These are phyloP conservation scores for Botrytis elliptica DNA, from an alignment of 2,329 filamentous ascomycete genomes.

Conservation along the genomic window DNA sequence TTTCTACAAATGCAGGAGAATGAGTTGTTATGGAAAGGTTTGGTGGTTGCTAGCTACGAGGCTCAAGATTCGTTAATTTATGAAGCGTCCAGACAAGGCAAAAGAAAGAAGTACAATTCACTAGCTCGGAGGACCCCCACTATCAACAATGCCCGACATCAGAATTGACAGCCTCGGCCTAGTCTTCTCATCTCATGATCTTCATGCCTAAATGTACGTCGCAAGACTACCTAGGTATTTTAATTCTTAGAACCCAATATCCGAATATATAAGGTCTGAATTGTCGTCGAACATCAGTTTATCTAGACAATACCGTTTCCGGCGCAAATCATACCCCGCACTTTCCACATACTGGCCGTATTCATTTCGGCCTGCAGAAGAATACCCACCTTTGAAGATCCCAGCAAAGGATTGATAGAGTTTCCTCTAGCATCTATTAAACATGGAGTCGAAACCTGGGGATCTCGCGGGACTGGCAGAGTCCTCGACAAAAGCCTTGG, in stretches of 20 bases:
- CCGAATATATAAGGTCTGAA: neutral
- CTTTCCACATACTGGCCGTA: slow-evolving; percentile 14
- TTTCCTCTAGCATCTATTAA: slow-evolving; percentile 7
- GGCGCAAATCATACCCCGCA: slow-evolving; percentile 20
- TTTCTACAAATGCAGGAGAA: neutral
- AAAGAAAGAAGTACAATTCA: slow-evolving; percentile 18
- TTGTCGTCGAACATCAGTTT: neutral
- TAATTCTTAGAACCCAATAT: neutral
- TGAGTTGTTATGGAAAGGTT: slow-evolving; percentile 15
- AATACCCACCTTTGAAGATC: slow-evolving; percentile 18
- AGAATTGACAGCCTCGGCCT: slow-evolving; percentile 20
- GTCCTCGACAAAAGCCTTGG: slow-evolving; percentile 23
- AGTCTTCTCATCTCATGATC: slow-evolving; percentile 1
- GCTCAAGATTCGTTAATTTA: slow-evolving; percentile 14
- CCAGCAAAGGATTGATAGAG: slow-evolving; percentile 15
- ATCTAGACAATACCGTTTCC: slow-evolving; percentile 5
- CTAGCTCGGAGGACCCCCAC: neutral
- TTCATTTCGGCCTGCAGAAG: slow-evolving; percentile 13
- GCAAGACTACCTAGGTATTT: neutral
- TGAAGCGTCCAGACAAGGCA: slow-evolving; percentile 12
- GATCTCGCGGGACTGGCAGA: slow-evolving; percentile 28
- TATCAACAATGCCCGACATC: slow-evolving; percentile 11
- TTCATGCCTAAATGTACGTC: neutral
- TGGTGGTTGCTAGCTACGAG: slow-evolving; percentile 18
- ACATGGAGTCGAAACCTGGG: slow-evolving; percentile 33